Conservation (phyloP, 768 basidiomycete genomes). For the Cubamyces sp. region DNA sequence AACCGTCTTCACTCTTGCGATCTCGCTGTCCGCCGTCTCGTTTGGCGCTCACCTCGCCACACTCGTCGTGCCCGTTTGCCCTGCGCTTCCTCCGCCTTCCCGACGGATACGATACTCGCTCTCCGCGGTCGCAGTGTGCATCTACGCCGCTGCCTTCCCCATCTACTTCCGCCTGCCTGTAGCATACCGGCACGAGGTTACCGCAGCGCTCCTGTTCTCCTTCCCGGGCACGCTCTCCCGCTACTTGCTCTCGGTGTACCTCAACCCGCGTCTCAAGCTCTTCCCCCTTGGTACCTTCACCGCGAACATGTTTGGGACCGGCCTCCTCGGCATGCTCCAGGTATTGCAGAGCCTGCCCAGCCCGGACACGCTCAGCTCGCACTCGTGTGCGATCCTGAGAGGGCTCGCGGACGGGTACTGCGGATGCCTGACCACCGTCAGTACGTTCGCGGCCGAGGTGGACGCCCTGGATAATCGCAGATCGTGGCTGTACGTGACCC, state of each 20-base stretch:
- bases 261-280: slow-evolving; percentile 66
- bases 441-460: slow-evolving; percentile 88
- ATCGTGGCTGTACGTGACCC: slow-evolving; percentile 67
- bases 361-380: slow-evolving; percentile 44
- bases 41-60: slow-evolving; percentile 72
- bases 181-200: slow-evolving; percentile 74
- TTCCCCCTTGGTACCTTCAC: slow-evolving; percentile 81
- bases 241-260: slow-evolving; percentile 69
- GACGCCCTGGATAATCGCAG: slow-evolving; percentile 56
- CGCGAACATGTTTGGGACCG: slow-evolving; percentile 80
- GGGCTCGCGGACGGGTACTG: slow-evolving; percentile 92
- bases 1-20: slow-evolving; percentile 74
- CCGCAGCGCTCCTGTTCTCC: slow-evolving; percentile 86
- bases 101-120: slow-evolving; percentile 52
- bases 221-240: slow-evolving; percentile 89
- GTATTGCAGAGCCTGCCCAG: slow-evolving; percentile 62
- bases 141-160: slow-evolving; percentile 77
- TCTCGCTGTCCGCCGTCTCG: slow-evolving; percentile 75
- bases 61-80: slow-evolving; percentile 45
- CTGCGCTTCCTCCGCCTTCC: slow-evolving; percentile 45
- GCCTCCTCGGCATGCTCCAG: slow-evolving; percentile 74
- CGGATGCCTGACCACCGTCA: slow-evolving; percentile 92
- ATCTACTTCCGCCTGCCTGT: slow-evolving; percentile 76
- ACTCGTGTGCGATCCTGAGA: slow-evolving; percentile 74
- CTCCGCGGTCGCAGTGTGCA: slow-evolving; percentile 58